Evolutionary conservation across 1,284 basidiomycete species (phyloP).

Genomic region (Coniferiporia weirii): DNA sequence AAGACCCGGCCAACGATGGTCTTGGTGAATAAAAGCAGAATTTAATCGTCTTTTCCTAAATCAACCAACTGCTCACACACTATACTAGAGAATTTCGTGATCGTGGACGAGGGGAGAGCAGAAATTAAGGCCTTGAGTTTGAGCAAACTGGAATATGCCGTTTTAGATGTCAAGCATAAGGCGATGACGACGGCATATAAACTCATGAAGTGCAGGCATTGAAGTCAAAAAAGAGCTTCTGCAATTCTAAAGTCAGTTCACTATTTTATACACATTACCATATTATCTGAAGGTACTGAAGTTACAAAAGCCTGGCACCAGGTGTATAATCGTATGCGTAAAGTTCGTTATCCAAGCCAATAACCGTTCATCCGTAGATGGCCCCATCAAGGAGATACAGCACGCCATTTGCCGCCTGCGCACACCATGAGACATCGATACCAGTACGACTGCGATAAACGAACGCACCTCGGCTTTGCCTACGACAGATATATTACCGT

Average conservation of each 20-base stretch:
- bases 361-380: constrained; percentile 26
- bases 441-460: neutral
- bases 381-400: constrained; percentile 69
- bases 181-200: no score
- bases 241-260: no score
- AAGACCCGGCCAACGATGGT: neutral
- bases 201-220: no score
- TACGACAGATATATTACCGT: constrained; percentile 47
- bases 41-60: no score
- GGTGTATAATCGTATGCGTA: neutral
- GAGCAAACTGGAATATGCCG: no score
- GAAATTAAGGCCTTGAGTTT: no score
- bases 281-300: neutral
- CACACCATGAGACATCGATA: constrained; percentile 5
- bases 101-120: no score
- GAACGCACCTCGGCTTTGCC: constrained; percentile 52
- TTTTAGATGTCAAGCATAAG: no score
- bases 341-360: neutral
- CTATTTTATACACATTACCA: neutral
- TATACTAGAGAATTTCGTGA: no score
- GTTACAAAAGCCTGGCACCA: neutral
- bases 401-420: constrained; percentile 62
- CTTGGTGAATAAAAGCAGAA: no score
- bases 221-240: no score
- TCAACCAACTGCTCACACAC: no score